Percentiles rank a stretch among this genome's conserved stretches.
Conservation (phyloP, 441 rosid genomes). For the Flueggea neowawraea region DNA sequence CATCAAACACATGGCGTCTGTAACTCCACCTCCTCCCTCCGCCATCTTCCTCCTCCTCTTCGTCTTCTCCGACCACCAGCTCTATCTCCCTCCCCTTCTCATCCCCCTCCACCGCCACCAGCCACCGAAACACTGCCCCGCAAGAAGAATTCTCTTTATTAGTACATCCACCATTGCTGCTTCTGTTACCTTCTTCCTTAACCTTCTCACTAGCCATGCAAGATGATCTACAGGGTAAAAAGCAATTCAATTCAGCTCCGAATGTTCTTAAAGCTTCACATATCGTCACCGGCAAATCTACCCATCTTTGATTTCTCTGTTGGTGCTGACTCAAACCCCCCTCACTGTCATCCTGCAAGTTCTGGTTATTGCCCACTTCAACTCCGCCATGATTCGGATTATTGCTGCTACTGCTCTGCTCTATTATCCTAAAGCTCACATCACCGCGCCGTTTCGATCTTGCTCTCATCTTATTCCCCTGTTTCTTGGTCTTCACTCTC, state of each 20-base stretch:
- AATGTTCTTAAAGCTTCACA: constrained; percentile 80
- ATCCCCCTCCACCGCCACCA: constrained; percentile 67
- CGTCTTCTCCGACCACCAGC: constrained; percentile 68
- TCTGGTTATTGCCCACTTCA: not conserved
- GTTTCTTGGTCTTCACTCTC: constrained; percentile 89
- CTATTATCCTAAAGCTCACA: constrained; percentile 60
- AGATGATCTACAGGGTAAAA: constrained; percentile 78
- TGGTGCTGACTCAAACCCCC: constrained; percentile 20
- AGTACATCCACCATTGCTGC: constrained; percentile 10
- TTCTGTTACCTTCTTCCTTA: constrained; percentile 19
- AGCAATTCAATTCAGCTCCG: constrained; percentile 84
- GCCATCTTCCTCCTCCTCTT: constrained; percentile 18
- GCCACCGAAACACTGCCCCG: constrained; percentile 54
- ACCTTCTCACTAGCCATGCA: constrained; percentile 43
- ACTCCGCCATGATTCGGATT: not conserved
- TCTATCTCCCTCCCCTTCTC: constrained; percentile 60
- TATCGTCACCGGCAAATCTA: constrained; percentile 71
- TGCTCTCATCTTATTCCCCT: constrained; percentile 62
- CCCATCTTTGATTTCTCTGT: constrained; percentile 73
- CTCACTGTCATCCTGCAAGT: not conserved
- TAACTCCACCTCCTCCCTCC: constrained; percentile 41
- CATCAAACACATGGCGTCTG: constrained; percentile 75
- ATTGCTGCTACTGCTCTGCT: constrained; percentile 20
- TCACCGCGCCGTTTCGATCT: constrained; percentile 67
- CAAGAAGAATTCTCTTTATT: constrained; percentile 28